Base-by-base conservation (phyloP, 352 stramenopile species). In the Phytophthora capsici region DNA sequence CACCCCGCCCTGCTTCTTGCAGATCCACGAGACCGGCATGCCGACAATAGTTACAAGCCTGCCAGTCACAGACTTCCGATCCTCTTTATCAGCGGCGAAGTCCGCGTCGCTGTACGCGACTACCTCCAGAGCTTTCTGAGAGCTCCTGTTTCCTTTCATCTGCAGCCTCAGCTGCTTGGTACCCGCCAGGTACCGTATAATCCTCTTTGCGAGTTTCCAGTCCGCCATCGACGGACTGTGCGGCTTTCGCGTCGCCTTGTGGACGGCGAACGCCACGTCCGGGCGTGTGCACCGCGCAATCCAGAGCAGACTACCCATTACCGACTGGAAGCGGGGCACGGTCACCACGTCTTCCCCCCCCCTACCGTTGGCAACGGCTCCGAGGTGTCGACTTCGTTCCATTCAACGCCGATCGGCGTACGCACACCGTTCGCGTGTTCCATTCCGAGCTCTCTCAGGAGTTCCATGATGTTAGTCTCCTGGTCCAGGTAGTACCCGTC, bases 231-330 rank as follows among this genome's bases (percentile, higher is more conserved):
- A 56, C 0, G 58, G 66, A 16, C 46, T 40, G 30, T 78, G 73
- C 3, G 55, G 25, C 1, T 22, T 43, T 4, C 70, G 26, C 0
- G 66, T 71, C 23, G 54, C 67, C 9, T 38, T 12, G 17, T 82
- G 57, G 13, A 77, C 55, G 0, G 69, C 57, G 37, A 62, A 73
- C 0, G 63, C 14, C 4, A 81, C 77, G 51, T 73, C 75, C 0
- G 64, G 65, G 7, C 69, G 16, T 2, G 68, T 79, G 47, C 64
- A 82, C 4, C 69, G n/a, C 2, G 69, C 22, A 4, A 73, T 62
- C 69, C 72, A 84, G 2, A 81, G 45, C 17, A 84, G 48, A 10
- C 62, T 81, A 0, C 69, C 71, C 0, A 80, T 58, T 5, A 86
- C 14, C 0, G 71, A 77, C 65, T 75, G 68, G n/a, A 83, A 78